phyloP scores from a whole-genome alignment of 257 asterid species.

The Ajuga chamaepitys region DNA sequence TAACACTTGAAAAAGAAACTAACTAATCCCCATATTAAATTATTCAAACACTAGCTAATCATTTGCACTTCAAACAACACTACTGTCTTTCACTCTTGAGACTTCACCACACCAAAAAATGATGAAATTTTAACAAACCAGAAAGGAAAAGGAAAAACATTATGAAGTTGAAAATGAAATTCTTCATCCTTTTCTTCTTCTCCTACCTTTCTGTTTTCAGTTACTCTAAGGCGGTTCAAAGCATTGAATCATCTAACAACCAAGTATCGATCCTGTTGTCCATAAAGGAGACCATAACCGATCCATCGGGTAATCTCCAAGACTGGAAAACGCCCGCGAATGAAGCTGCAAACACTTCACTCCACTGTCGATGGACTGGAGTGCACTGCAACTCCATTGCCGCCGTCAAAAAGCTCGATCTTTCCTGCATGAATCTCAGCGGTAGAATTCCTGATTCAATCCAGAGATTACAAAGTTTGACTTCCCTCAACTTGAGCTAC shows the following conservation, averaged over 20 bases:
- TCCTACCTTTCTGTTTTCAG: constrained; percentile 8
- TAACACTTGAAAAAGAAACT: neutral
- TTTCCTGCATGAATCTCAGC: constrained; percentile 59
- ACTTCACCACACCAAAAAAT: constrained; percentile 12
- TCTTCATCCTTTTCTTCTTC: constrained; percentile 19
- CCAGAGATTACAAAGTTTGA: constrained; percentile 28
- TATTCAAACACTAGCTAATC: constrained; percentile 1
- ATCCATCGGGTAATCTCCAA: constrained; percentile 45
- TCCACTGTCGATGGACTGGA: constrained; percentile 64
- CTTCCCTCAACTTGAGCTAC: constrained; percentile 37
- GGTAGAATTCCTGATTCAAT: constrained; percentile 45
- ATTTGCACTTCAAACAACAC: constrained; percentile 5
- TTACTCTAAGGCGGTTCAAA: constrained; percentile 9
- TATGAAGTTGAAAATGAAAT: constrained; percentile 33
- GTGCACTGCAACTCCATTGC: constrained; percentile 57
- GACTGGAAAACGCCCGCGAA: constrained; percentile 44
- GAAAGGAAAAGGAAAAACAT: neutral
- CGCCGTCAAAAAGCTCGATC: constrained; percentile 42
- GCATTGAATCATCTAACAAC: no score
- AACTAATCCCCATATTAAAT: constrained; percentile 17
- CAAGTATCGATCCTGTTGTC: constrained; percentile 42
- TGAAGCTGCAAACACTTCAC: constrained; percentile 7
- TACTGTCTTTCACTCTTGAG: neutral
- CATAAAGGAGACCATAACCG: constrained; percentile 41
- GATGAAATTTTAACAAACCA: neutral